Conservation (phyloP, 176 grass and related monocot genomes). For the Oryza brachyantha region DNA sequence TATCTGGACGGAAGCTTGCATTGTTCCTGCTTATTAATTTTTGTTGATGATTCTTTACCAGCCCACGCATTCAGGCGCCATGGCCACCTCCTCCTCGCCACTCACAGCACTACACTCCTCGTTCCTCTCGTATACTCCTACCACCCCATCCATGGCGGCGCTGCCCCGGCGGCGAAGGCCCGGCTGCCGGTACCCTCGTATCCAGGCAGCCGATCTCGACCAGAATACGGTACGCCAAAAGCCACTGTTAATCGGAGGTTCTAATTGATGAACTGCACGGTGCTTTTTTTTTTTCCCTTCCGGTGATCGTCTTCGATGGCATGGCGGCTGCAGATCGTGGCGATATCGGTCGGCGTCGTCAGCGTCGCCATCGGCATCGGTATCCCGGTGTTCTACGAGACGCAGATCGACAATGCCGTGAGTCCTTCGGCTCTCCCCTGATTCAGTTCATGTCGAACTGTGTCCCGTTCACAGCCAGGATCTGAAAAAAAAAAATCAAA, state of each 20-base stretch:
- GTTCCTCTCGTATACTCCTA: slow-evolving; percentile 42
- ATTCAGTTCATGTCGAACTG: neutral
- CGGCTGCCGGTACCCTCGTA: slow-evolving; percentile 42
- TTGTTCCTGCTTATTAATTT: neutral
- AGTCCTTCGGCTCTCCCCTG: slow-evolving; percentile 20
- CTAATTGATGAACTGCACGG: neutral
- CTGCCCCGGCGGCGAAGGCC: slow-evolving; percentile 3
- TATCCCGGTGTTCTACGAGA: slow-evolving; percentile 92
- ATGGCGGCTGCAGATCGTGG: slow-evolving; percentile 55
- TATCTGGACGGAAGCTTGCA: neutral
- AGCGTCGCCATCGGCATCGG: slow-evolving; percentile 85
- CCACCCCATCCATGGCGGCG: slow-evolving; percentile 2
- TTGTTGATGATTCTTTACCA: neutral
- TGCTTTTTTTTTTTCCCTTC: neutral
- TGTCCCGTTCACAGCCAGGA: neutral
- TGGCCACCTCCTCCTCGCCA: slow-evolving; percentile 47
- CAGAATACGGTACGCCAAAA: slow-evolving; percentile 70
- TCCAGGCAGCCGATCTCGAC: slow-evolving; percentile 83
- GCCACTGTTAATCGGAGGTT: neutral
- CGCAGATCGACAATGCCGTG: slow-evolving; percentile 85
- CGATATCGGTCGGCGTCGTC: slow-evolving; percentile 81
- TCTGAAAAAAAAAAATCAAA: neutral
- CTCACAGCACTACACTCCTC: slow-evolving; percentile 48
- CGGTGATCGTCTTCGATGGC: neutral
- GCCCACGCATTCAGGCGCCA: slow-evolving; percentile 8